Percentiles rank a stretch among this genome's conserved stretches.
Evolutionary conservation across 331 rosid genomes (phyloP).

Genomic region (Prunus yedoensis): DNA sequence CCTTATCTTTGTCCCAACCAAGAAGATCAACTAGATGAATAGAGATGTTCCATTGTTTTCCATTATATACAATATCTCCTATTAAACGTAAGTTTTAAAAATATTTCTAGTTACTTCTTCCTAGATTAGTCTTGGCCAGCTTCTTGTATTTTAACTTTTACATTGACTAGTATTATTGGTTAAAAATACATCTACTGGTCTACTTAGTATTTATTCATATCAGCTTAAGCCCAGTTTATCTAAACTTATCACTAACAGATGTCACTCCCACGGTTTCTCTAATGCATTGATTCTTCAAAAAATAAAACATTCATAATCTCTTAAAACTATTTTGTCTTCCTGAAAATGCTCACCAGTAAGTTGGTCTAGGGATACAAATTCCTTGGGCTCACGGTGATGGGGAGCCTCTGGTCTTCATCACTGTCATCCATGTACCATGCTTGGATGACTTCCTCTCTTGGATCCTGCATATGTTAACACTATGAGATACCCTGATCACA

Average conservation of each 20-base stretch:
- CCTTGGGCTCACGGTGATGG: conserved; percentile 83
- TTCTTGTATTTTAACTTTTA: neutral
- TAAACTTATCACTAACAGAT: neutral
- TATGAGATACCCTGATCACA: neutral
- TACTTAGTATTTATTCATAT: neutral
- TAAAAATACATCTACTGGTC: neutral
- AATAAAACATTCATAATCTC: neutral
- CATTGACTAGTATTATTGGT: neutral
- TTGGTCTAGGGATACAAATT: conserved; percentile 71
- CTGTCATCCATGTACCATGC: conserved; percentile 99
- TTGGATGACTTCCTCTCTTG: conserved; percentile 88
- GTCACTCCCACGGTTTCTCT: neutral
- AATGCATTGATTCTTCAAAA: neutral
- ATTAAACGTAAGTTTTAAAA: neutral
- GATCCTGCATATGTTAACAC: conserved; percentile 49
- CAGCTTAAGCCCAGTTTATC: neutral
- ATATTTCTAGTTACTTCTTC: neutral
- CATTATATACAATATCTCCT: neutral
- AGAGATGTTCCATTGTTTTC: neutral
- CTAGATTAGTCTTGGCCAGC: neutral
- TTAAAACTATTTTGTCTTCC: conserved; percentile 4
- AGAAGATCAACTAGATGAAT: neutral
- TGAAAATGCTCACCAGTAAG: conserved; percentile 57
- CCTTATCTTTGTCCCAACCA: neutral
- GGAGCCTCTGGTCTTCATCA: conserved; percentile 88